Evolutionary conservation across 345 rosid genomes (phyloP).

Genomic region (Eutrema yunnanense): DNA sequence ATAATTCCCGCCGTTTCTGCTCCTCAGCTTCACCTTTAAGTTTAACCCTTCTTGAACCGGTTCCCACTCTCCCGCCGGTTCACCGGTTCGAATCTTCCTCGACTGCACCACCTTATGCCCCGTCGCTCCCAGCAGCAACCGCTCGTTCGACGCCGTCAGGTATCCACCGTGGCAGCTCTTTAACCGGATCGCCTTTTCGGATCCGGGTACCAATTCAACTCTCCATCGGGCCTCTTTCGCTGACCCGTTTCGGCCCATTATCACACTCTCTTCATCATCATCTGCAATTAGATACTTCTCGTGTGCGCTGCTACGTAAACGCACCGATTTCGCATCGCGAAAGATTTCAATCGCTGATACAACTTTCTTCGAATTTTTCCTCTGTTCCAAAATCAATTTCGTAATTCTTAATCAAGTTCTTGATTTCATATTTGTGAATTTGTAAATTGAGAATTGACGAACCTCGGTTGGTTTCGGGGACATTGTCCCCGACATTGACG

Average conservation of each 20-base stretch:
- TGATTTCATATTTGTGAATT: neutral
- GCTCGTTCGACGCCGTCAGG: conserved; percentile 69
- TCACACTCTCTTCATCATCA: conserved; percentile 69
- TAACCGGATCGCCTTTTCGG: conserved; percentile 50
- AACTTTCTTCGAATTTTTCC: neutral
- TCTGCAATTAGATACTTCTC: conserved; percentile 66
- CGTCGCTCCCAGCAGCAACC: conserved; percentile 62
- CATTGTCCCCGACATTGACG: conserved; percentile 32
- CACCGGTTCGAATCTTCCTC: conserved; percentile 36
- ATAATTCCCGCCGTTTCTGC: conserved; percentile 52
- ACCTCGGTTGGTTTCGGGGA: conserved; percentile 26
- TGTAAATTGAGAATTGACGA: neutral
- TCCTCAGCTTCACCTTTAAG: conserved; percentile 41
- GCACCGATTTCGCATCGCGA: conserved; percentile 57
- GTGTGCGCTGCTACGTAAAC: conserved; percentile 56
- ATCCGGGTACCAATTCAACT: conserved; percentile 52
- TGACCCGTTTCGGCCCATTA: conserved; percentile 60
- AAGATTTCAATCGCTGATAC: conserved; percentile 55
- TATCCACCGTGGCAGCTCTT: conserved; percentile 66
- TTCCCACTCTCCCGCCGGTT: conserved; percentile 71
- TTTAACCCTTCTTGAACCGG: conserved; percentile 45
- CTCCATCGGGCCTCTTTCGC: conserved; percentile 55
- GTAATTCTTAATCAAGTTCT: neutral
- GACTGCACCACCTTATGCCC: conserved; percentile 72
- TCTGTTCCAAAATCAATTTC: conserved; percentile 8